Evolutionary conservation across 306 rosid genomes (phyloP).

Genomic region (Lablab purpureus): DNA sequence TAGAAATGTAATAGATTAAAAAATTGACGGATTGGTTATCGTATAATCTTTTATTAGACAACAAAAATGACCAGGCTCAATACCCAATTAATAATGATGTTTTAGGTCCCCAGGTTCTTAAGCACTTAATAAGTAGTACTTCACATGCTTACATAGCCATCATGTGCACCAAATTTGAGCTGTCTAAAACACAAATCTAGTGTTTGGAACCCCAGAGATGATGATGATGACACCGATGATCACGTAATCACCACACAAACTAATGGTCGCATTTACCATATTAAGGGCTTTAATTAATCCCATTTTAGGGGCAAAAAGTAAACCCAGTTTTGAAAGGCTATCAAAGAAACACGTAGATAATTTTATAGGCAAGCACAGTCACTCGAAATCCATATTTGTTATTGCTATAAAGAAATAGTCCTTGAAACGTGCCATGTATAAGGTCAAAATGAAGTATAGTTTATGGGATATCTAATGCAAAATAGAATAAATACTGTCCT

Average conservation of each 20-base stretch:
- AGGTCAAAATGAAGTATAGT: background rate
- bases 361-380: background rate
- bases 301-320: background rate
- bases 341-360: background rate
- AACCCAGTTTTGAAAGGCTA: background rate
- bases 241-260: background rate
- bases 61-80: background rate
- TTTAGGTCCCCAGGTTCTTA: background rate
- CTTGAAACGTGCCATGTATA: background rate
- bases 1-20: too few species aligned
- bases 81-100: background rate
- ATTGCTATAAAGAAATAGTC: conserved; percentile 7
- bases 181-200: background rate
- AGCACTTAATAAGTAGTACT: background rate
- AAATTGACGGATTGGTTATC: too few species aligned
- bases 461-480: background rate
- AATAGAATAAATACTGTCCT: background rate
- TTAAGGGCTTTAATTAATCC: background rate
- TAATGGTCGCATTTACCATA: background rate
- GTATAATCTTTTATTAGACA: too few species aligned
- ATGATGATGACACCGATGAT: background rate
- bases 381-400: background rate
- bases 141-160: background rate
- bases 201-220: background rate
- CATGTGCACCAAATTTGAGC: background rate